Evolutionary conservation across 179 eudicot species (phyloP), one percentile per base, ranked within the genome.

Genomic region (Vitellaria paradoxa): DNA sequence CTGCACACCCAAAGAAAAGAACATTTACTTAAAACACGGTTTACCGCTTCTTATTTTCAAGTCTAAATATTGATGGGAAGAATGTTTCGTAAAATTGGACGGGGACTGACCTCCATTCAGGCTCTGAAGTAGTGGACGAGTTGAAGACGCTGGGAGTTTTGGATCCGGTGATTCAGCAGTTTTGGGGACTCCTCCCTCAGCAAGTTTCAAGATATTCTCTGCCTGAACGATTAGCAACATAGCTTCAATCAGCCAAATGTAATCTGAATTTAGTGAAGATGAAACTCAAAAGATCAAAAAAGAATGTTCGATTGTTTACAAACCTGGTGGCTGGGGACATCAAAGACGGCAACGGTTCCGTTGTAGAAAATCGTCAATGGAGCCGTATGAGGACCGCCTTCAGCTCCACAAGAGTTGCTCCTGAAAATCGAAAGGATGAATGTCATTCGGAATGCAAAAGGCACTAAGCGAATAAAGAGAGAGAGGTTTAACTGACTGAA

Each of bases 291-390:
- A 24, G 3, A 30, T 12, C 10, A 11, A 30, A 40, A 10, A 23
- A 11, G 80, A 76, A 3, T 53, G 10, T 11, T 13, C 30, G 26
- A 73, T 8, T 76, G 70, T 89, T 52, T 30, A 68, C 46, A 21
- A 37, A 91, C 96, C 89, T 89, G 76, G 47, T 81, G 70, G 8
- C 66, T 73, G 47, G 94, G 81, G 9, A 90, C 85, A 79, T 89
- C 83, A 71, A 85, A 85, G 50, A 91, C 94, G 10, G 88, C 49
- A 8, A 92, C 91, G 15, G 73, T 75, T 20, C 97, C 93, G 21
- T 90, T 84, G 81, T 90, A 90, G 80, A 92, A 90, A 46, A 92
- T 88, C 7, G 97, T 92, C 84, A 92, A 21, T 0, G 91, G 89
- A 42, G 89, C 70, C 2, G 73, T 78, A 57, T 66, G 72, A 30